Conservation (phyloP, 192 early-diverging fungal genomes). For the Coemansia sp. region DNA sequence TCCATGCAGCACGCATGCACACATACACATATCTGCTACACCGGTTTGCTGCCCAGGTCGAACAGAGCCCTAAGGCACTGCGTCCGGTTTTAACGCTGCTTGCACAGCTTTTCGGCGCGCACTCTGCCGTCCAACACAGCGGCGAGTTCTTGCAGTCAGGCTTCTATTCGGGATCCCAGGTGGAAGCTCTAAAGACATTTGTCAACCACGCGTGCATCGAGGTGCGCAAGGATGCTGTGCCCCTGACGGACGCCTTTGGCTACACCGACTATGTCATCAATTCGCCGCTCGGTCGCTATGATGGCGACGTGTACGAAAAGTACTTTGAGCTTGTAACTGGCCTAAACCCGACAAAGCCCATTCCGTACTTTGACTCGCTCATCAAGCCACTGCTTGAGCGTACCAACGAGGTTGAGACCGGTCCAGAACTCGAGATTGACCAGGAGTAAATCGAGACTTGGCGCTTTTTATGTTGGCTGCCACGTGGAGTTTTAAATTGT, state of each 20-base stretch:
- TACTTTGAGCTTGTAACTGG: constrained; percentile 84
- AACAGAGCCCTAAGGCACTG: constrained; percentile 61
- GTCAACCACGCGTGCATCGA: constrained; percentile 64
- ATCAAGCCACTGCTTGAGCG: constrained; percentile 76
- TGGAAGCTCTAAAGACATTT: constrained; percentile 64
- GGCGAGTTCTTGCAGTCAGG: constrained; percentile 86
- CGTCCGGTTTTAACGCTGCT: constrained; percentile 65
- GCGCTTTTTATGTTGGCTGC: background rate
- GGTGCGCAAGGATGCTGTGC: constrained; percentile 79
- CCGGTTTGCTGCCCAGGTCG: constrained; percentile 76
- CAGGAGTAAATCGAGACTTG: constrained; percentile 35
- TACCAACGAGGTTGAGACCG: constrained; percentile 52
- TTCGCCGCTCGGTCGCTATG: constrained; percentile 81
- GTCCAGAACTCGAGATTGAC: constrained; percentile 67
- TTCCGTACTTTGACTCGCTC: constrained; percentile 76
- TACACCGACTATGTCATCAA: constrained; percentile 87
- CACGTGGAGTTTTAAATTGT: background rate
- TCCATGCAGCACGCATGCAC: constrained; percentile 82
- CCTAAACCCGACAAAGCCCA: constrained; percentile 67
- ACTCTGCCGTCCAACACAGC: constrained; percentile 76
- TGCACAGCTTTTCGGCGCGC: constrained; percentile 77
- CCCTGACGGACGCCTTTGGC: constrained; percentile 84
- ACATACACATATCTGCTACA: constrained; percentile 81
- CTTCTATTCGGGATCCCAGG: constrained; percentile 72
- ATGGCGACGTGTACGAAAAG: constrained; percentile 80